phyloP scores from a whole-genome alignment of 192 early-diverging fungal genomes.

The Mortierella alpina region DNA sequence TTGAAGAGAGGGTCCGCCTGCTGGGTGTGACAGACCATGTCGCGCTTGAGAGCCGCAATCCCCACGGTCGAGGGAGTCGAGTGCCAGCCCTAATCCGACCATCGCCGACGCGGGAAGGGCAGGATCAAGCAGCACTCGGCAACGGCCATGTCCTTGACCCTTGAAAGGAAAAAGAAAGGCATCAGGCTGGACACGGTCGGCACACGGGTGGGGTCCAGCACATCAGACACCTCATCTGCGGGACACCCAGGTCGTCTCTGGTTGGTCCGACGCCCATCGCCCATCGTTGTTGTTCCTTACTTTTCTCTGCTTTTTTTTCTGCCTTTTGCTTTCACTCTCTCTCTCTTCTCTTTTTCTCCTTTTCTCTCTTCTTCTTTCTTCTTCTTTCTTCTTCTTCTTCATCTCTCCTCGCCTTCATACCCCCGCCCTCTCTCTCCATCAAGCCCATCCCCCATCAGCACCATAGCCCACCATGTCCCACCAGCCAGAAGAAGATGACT shows the following conservation, averaged over 20 bases:
- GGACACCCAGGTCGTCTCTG: background rate
- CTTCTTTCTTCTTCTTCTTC: background rate
- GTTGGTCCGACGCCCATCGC: background rate
- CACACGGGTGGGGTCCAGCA: no score
- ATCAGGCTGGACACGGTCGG: background rate
- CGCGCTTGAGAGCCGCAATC: no score
- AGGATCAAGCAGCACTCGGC: no score
- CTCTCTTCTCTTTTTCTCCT: background rate
- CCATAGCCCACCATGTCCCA: slow-evolving; percentile 52
- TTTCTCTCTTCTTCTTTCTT: slow-evolving; percentile 3
- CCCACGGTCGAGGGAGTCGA: no score
- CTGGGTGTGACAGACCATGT: no score
- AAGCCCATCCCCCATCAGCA: background rate
- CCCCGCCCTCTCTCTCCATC: background rate
- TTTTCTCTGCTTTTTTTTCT: background rate
- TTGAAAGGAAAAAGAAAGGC: background rate
- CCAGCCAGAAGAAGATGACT: slow-evolving; percentile 73
- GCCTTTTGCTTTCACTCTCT: background rate
- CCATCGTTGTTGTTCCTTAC: slow-evolving; percentile 1
- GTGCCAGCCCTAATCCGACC: no score
- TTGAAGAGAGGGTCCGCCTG: no score
- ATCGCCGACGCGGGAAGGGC: no score
- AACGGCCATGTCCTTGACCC: no score
- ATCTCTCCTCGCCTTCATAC: background rate
- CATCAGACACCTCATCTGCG: no score